phyloP scores from a whole-genome alignment of 2,329 filamentous ascomycete genomes.

The Verticillium nubilum region DNA sequence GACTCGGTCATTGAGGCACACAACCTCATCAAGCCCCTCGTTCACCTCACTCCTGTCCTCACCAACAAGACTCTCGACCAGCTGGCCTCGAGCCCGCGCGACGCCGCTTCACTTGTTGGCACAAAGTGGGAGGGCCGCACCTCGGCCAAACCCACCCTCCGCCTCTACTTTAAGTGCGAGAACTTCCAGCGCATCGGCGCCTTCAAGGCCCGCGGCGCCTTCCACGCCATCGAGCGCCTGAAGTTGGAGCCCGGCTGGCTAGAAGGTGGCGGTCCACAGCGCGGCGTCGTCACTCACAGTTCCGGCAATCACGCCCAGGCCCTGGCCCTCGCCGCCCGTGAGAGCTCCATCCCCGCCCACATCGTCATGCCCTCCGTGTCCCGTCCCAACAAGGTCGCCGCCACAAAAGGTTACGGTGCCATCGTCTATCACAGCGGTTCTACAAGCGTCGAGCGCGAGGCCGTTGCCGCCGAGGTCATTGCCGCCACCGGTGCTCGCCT shows the following conservation, averaged over 20 bases:
- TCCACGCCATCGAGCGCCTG: conserved; percentile 73
- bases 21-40: conserved; percentile 63
- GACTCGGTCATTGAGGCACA: conserved; percentile 68
- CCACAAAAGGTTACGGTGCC: conserved; percentile 73
- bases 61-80: conserved; percentile 70
- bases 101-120: conserved; percentile 42
- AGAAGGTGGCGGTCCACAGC: conserved; percentile 50
- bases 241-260: conserved; percentile 57
- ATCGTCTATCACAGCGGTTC: conserved; percentile 76
- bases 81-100: conserved; percentile 69
- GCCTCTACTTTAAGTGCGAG: conserved; percentile 93
- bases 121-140: conserved; percentile 50
- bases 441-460: conserved; percentile 76
- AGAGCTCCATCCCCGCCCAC: conserved; percentile 69
- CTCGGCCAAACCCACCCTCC: conserved; percentile 60
- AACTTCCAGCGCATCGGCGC: conserved; percentile 87
- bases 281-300: conserved; percentile 84
- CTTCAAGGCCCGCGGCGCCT: conserved; percentile 88
- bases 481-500: conserved; percentile 68
- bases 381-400: conserved; percentile 80
- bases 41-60: conserved; percentile 80
- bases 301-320: conserved; percentile 95
- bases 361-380: conserved; percentile 92
- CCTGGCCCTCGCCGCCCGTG: conserved; percentile 75
- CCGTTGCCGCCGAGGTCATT: conserved; percentile 64